Base-by-base conservation (phyloP, 805 yeast genomes). In the Candida chilensis region DNA sequence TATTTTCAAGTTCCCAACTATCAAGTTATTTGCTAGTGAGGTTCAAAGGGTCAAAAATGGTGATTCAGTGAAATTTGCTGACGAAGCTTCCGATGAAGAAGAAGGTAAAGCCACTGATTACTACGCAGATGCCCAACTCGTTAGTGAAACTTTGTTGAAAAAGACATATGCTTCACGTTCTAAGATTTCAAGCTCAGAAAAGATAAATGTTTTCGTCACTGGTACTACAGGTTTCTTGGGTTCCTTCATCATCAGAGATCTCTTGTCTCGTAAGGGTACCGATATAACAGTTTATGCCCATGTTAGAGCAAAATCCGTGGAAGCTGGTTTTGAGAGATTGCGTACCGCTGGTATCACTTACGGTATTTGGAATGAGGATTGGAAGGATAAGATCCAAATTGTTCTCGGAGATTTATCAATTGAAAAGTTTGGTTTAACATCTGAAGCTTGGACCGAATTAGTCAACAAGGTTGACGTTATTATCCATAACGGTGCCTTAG, bases 221-320 rank as follows among this genome's bases (percentile, higher is more conserved):
- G 99, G 99, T 49, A 83, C 78, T 22, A 94, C 98, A 22, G 99
- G 99, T 2, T 92, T 90, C 73, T 60, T 92, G 34, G 99, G 99
- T 20, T 75, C 96, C 1, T 92, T 81, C 53, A 78, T 92, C 29
- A 56, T 92, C 27, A 67, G 83, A 19, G 94, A 92, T 41, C 57
- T 92, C 26, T 63, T 92, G 41, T 63, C 62, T 31, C 73, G 90
- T 44, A 52, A 61, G 5, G 50, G 56, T 3, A 42, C 58, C 18
- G 52, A 70, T 17, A 66, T 83, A 42, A 75, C 70, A 42, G 69
- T 88, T 4, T 78, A 57, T 50, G 95, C 95, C 8, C 98, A 94
- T 50, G 98, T 87, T 5, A 77, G 99, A 54, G 97, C 97, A 16
- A 54, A 68, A 27, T 68, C 72, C 40, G 64, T 71, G 40, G 68